A percentile compares a stretch with the other conserved stretches of the same genome.
These are phyloP conservation scores for Suhomyces canberraensis DNA, from an alignment of 805 yeast species.

Conservation along the genomic window DNA sequence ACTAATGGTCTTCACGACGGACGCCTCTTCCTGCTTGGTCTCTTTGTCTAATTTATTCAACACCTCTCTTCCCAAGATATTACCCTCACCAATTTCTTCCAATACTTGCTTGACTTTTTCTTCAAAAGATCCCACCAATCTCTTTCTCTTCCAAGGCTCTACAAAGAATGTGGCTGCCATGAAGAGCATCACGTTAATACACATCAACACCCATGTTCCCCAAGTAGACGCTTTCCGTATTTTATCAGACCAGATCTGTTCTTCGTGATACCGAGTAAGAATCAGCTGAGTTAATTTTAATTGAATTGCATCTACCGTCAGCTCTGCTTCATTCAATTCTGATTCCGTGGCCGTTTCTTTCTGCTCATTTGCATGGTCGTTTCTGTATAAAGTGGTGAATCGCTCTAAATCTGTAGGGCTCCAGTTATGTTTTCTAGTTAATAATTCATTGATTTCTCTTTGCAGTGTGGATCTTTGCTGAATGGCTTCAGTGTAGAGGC, in stretches of 20 bases:
- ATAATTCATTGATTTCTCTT: conserved; percentile 77
- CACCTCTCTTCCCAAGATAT: conserved; percentile 6
- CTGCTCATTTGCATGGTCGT: conserved; percentile 72
- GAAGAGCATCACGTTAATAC: conserved; percentile 74
- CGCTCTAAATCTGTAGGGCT: conserved; percentile 70
- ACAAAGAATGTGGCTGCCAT: conserved; percentile 78
- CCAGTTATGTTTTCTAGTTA: conserved; percentile 87
- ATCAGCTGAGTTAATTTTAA: conserved; percentile 71
- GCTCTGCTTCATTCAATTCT: conserved; percentile 53
- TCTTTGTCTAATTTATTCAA: not conserved
- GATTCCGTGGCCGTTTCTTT: conserved; percentile 51
- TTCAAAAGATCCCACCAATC: conserved; percentile 81
- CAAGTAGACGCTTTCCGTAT: conserved; percentile 92
- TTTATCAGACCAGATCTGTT: conserved; percentile 97
- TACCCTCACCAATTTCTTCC: conserved; percentile 9
- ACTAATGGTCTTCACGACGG: not conserved
- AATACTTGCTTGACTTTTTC: conserved; percentile 57
- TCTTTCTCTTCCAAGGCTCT: conserved; percentile 91
- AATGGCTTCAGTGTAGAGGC: conserved; percentile 56
- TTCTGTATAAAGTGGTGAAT: conserved; percentile 76
- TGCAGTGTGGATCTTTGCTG: conserved; percentile 67
- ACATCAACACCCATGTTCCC: conserved; percentile 93
- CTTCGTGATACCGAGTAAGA: conserved; percentile 88
- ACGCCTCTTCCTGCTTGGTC: not conserved
- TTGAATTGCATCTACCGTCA: conserved; percentile 64